A percentile compares a stretch with the other conserved stretches of the same genome.
phyloP scores from a whole-genome alignment of 2,329 filamentous ascomycete species.

The Exophiala sp. region DNA sequence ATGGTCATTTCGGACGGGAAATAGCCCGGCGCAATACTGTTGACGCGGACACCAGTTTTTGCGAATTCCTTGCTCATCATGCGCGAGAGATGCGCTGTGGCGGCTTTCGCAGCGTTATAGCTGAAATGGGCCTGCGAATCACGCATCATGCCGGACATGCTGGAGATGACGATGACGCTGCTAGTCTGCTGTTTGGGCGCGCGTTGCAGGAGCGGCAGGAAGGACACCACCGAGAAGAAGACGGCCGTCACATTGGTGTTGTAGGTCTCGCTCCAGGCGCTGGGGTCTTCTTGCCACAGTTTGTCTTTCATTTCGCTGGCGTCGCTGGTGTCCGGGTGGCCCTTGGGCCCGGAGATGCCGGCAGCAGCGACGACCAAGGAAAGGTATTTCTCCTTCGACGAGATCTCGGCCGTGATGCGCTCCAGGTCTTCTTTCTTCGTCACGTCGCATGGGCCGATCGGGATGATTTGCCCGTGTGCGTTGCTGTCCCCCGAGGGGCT shows the following conservation, averaged over 20 bases:
- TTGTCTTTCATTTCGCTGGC: conserved; percentile 51
- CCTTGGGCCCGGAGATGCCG: conserved; percentile 61
- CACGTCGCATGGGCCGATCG: conserved; percentile 53
- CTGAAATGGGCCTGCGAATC: conserved; percentile 64
- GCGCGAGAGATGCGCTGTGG: conserved; percentile 56
- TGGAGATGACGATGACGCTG: conserved; percentile 57
- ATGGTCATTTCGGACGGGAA: conserved; percentile 60
- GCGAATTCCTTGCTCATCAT: conserved; percentile 65
- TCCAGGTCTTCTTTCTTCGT: conserved; percentile 56
- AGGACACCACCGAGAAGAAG: conserved; percentile 65
- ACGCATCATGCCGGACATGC: conserved; percentile 65
- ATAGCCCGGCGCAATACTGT: conserved; percentile 65
- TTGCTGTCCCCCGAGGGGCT: conserved; percentile 28
- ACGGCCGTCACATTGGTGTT: conserved; percentile 65
- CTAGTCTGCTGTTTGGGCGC: conserved; percentile 44
- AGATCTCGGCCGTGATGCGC: conserved; percentile 50
- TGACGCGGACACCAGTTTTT: conserved; percentile 61
- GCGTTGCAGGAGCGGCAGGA: conserved; percentile 59
- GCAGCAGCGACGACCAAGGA: conserved; percentile 61
- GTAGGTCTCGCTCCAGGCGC: conserved; percentile 63
- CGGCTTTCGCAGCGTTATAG: conserved; percentile 68
- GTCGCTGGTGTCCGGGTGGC: conserved; percentile 47
- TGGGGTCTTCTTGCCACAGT: conserved; percentile 58
- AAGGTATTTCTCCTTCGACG: conserved; percentile 56
- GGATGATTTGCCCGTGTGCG: conserved; percentile 50